phyloP scores from a whole-genome alignment of 2,329 filamentous ascomycete genomes.

The Trichophyton equinum region DNA sequence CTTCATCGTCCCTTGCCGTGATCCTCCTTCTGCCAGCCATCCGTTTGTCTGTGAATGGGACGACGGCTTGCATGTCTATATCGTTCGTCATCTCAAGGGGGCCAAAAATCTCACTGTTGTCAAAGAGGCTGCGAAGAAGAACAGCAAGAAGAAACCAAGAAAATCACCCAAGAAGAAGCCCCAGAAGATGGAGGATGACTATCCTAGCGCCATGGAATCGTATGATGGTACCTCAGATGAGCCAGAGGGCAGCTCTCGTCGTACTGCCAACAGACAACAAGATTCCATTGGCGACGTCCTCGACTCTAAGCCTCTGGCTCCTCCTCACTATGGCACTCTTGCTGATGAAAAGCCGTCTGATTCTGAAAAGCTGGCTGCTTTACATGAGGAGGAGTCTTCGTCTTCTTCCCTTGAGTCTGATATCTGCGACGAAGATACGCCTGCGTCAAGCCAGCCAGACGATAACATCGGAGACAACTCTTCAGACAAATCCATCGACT shows the following conservation, averaged over 20 bases:
- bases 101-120: neutral
- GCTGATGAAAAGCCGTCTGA: neutral
- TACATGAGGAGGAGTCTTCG: neutral
- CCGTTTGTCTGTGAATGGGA: slow-evolving; percentile 7
- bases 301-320: neutral
- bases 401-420: neutral
- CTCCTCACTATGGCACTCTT: neutral
- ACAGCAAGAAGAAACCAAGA: neutral
- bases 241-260: neutral
- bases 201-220: neutral
- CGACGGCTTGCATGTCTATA: slow-evolving; percentile 2
- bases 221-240: neutral
- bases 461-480: neutral
- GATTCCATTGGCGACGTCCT: neutral
- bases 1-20: slow-evolving; percentile 10
- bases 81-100: slow-evolving; percentile 1
- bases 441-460: neutral
- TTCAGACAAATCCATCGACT: neutral
- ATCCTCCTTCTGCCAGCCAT: neutral
- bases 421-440: neutral
- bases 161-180: neutral
- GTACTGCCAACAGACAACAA: neutral
- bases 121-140: neutral
- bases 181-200: neutral
- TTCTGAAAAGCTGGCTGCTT: neutral